Evolutionary conservation across 169 alveolate species (phyloP).

Genomic region (Cryptosporidium tyzzeri): DNA sequence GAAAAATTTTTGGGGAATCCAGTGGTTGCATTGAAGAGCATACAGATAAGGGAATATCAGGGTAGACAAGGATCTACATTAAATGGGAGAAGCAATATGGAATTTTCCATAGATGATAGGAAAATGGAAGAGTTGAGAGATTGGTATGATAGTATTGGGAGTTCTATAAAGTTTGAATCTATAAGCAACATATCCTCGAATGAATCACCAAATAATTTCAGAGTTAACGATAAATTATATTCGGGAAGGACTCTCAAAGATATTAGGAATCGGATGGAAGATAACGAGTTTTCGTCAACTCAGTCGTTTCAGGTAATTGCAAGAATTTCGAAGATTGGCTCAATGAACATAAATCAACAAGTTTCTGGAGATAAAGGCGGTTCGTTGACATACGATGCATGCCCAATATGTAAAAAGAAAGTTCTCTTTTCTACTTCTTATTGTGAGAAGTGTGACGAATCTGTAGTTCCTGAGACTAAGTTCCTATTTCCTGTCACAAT

Average conservation of each 20-base stretch:
- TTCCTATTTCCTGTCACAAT: constrained; percentile 68
- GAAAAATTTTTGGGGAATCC: constrained; percentile 62
- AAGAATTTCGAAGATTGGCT: constrained; percentile 63
- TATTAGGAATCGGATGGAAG: constrained; percentile 33
- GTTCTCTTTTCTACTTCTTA: constrained; percentile 33
- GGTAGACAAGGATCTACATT: constrained; percentile 68
- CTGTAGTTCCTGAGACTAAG: constrained; percentile 63
- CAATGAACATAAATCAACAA: constrained; percentile 6
- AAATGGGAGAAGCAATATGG: constrained; percentile 57
- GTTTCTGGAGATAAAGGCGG: constrained; percentile 14
- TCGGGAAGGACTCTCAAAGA: constrained; percentile 23
- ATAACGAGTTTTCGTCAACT: not conserved
- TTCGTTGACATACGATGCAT: constrained; percentile 66
- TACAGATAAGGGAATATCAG: constrained; percentile 70
- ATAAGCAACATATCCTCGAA: constrained; percentile 18
- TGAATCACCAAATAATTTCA: not conserved
- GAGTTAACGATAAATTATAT: constrained; percentile 3
- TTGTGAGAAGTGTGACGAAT: constrained; percentile 71
- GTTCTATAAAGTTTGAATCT: constrained; percentile 18
- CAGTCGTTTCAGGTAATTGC: constrained; percentile 51
- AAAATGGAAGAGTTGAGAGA: not conserved
- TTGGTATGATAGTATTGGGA: constrained; percentile 27
- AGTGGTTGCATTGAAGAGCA: constrained; percentile 45
- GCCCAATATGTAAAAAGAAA: constrained; percentile 67
- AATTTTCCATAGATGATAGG: constrained; percentile 13